Evolutionary conservation across 2,329 filamentous ascomycete genomes (phyloP).

Genomic region (Xylariaceae sp.): DNA sequence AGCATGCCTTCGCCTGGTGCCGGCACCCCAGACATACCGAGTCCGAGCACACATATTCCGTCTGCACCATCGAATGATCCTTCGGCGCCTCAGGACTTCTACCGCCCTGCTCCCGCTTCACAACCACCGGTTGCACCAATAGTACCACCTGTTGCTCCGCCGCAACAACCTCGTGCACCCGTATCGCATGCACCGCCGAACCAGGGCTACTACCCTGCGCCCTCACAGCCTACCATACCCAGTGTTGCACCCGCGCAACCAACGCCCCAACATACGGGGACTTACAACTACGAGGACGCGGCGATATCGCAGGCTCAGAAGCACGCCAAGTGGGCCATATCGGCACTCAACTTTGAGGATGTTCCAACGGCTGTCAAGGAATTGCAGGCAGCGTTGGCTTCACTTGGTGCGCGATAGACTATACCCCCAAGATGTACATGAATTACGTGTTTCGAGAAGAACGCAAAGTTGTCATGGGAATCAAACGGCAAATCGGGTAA

Average conservation of each 20-base stretch:
- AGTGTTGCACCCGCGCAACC: constrained; percentile 11
- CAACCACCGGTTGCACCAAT: constrained; percentile 17
- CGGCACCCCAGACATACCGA: constrained; percentile 19
- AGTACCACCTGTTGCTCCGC: constrained; percentile 16
- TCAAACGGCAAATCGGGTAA: no score
- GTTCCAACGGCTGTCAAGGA: constrained; percentile 86
- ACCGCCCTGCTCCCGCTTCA: constrained; percentile 27
- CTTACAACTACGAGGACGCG: constrained; percentile 60
- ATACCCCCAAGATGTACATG: neutral
- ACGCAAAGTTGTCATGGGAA: no score
- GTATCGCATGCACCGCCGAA: constrained; percentile 20
- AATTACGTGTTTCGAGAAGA: no score
- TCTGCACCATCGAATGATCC: constrained; percentile 25
- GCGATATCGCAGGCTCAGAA: constrained; percentile 81
- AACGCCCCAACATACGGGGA: constrained; percentile 17
- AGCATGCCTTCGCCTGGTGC: constrained; percentile 26
- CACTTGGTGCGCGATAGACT: constrained; percentile 57
- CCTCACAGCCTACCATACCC: constrained; percentile 19
- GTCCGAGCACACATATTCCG: constrained; percentile 21
- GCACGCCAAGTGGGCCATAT: constrained; percentile 95
- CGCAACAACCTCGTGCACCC: constrained; percentile 16
- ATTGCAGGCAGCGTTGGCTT: constrained; percentile 67
- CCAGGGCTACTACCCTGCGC: constrained; percentile 16
- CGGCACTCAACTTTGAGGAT: constrained; percentile 94
- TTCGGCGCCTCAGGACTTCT: constrained; percentile 31